Percentiles rank a stretch among this genome's conserved stretches.
Evolutionary conservation across 768 basidiomycete species (phyloP).

Genomic region (Phanerochaete carnosa): DNA sequence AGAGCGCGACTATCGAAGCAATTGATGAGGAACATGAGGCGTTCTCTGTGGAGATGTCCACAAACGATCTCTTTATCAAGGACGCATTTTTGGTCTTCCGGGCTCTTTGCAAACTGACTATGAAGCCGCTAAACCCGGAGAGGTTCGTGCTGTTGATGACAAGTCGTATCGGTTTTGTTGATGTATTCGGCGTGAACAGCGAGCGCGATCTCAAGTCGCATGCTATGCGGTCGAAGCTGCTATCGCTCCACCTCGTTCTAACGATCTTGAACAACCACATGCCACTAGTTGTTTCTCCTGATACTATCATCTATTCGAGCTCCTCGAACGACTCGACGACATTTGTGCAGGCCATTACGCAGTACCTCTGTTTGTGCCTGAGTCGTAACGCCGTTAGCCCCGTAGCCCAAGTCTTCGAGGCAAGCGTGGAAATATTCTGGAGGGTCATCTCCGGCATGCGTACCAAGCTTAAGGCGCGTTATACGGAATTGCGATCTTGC

Average conservation of each 20-base stretch:
- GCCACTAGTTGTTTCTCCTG: conserved; percentile 82
- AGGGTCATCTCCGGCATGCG: conserved; percentile 91
- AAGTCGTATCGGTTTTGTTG: neutral
- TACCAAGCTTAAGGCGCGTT: conserved; percentile 85
- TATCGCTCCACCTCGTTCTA: conserved; percentile 91
- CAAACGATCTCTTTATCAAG: conserved; percentile 91
- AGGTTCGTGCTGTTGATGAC: conserved; percentile 49
- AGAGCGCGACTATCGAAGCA: conserved; percentile 16
- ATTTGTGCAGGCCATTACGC: conserved; percentile 92
- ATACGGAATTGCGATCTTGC: neutral
- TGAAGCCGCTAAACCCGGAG: conserved; percentile 94
- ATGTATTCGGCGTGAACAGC: conserved; percentile 37
- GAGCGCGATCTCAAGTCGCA: conserved; percentile 96
- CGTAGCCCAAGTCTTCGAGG: conserved; percentile 95
- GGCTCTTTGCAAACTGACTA: conserved; percentile 94
- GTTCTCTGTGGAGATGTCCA: conserved; percentile 49
- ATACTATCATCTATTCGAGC: conserved; percentile 88
- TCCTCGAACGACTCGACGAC: conserved; percentile 84
- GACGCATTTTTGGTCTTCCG: conserved; percentile 98
- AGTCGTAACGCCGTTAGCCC: conserved; percentile 95
- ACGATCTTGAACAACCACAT: conserved; percentile 91
- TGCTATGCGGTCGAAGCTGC: conserved; percentile 93
- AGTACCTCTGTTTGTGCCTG: conserved; percentile 89
- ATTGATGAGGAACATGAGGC: conserved; percentile 12
- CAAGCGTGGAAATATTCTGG: conserved; percentile 99